These are phyloP conservation scores for Herpotrichia juniperi DNA, from an alignment of 2,329 filamentous ascomycete genomes.

Conservation along the genomic window DNA sequence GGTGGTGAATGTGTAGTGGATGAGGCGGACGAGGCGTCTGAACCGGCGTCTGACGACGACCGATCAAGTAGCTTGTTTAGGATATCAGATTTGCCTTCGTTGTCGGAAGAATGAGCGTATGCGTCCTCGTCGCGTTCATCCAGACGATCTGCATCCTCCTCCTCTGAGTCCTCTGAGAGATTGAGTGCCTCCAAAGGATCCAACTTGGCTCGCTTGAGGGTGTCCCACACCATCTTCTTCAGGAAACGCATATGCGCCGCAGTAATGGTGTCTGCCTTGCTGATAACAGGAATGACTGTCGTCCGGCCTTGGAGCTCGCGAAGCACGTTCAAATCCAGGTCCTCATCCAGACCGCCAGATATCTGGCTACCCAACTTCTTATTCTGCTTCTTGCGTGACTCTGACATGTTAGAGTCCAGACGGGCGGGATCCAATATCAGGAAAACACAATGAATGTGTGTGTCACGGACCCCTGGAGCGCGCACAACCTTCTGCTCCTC, in stretches of 20 bases:
- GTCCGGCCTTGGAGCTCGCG: constrained; percentile 90
- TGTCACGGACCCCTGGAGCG: constrained; percentile 90
- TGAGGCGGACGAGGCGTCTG: constrained; percentile 39
- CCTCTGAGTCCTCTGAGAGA: constrained; percentile 74
- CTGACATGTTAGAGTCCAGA: constrained; percentile 78
- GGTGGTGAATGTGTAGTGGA: constrained; percentile 38
- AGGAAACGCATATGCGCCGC: constrained; percentile 90
- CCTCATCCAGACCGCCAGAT: constrained; percentile 79
- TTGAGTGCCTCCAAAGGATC: constrained; percentile 88
- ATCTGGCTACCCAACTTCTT: constrained; percentile 54
- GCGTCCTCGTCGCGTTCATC: constrained; percentile 60
- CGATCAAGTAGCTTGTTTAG: constrained; percentile 46
- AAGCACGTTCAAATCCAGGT: constrained; percentile 88
- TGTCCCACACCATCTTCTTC: constrained; percentile 89
- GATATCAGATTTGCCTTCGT: constrained; percentile 40
- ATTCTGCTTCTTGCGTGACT: constrained; percentile 66
- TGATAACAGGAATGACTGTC: constrained; percentile 91
- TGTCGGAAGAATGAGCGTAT: constrained; percentile 45
- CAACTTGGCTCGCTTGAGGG: constrained; percentile 81
- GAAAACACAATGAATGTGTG: constrained; percentile 96
- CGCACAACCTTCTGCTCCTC: constrained; percentile 98
- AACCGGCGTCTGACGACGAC: constrained; percentile 45
- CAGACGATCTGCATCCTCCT: constrained; percentile 57
- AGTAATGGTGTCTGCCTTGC: constrained; percentile 97
- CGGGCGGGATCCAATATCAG: constrained; percentile 86